Percentiles rank a stretch among this genome's conserved stretches.
Conservation (phyloP, 1,284 basidiomycete species). For the Rhodotorula sp. region DNA sequence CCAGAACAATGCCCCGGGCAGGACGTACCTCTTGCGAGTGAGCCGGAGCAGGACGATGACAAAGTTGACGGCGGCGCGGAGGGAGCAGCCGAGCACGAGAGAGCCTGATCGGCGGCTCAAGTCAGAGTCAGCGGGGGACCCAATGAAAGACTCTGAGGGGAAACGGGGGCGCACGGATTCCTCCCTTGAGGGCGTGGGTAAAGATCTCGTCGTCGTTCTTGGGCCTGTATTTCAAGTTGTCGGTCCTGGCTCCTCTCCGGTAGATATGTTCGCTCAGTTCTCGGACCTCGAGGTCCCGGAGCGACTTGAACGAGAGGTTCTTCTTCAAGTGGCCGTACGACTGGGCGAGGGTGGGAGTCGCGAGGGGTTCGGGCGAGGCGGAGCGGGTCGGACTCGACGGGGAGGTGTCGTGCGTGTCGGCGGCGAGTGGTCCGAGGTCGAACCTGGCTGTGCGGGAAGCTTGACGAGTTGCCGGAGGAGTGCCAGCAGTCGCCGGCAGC, state of each 20-base stretch:
- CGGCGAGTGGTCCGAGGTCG: neutral
- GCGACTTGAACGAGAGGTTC: constrained; percentile 37
- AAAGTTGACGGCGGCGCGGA: constrained; percentile 75
- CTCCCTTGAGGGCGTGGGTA: constrained; percentile 70
- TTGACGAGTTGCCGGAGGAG: neutral
- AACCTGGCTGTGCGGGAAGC: neutral
- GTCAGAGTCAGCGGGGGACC: no score
- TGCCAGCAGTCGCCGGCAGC: neutral
- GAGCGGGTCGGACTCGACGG: constrained; percentile 4
- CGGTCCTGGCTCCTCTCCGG: constrained; percentile 52
- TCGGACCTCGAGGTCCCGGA: constrained; percentile 38
- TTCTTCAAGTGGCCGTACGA: constrained; percentile 28
- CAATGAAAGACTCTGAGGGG: no score
- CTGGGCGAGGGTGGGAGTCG: constrained; percentile 41
- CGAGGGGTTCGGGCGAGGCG: constrained; percentile 32
- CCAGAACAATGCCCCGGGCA: neutral
- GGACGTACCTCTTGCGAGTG: constrained; percentile 62
- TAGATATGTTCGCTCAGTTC: constrained; percentile 76
- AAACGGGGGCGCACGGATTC: constrained; percentile 61
- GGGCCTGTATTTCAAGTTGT: constrained; percentile 62
- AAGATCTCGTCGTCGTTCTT: constrained; percentile 66
- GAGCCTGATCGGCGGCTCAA: constrained; percentile 59
- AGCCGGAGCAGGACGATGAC: constrained; percentile 70
- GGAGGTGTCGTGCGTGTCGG: neutral
- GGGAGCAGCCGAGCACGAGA: constrained; percentile 69